These are phyloP conservation scores for Triticum dicoccoides DNA, from an alignment of 176 grass and related monocot genomes.

Conservation along the genomic window DNA sequence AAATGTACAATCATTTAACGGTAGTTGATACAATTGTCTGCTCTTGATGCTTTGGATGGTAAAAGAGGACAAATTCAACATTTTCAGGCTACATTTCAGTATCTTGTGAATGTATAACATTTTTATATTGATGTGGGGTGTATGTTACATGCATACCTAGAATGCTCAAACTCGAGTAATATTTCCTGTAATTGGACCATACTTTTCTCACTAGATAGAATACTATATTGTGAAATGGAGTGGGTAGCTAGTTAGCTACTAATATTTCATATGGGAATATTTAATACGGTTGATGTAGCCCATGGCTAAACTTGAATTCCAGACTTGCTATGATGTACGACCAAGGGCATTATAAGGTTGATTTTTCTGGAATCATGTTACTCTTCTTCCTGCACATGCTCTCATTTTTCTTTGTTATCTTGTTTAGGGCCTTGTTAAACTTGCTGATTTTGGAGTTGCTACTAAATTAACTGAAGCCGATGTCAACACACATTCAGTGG, in stretches of 20 bases:
- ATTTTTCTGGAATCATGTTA: slow-evolving; percentile 12
- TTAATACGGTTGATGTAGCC: not conserved
- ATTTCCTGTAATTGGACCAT: not conserved
- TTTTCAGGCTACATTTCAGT: not conserved
- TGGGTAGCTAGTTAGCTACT: slow-evolving; percentile 3
- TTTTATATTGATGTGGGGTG: not conserved
- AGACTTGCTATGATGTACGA: not conserved
- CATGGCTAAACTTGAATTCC: slow-evolving; percentile 15
- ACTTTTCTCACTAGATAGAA: not conserved
- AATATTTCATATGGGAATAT: not conserved
- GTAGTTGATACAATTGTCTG: not conserved
- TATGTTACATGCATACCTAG: not conserved
- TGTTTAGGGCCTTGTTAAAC: slow-evolving; percentile 95
- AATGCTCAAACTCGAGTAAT: not conserved
- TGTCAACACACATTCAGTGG: slow-evolving; percentile 97
- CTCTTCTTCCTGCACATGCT: not conserved
- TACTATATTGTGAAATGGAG: slow-evolving; percentile 5
- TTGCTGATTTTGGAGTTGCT: slow-evolving; percentile 99
- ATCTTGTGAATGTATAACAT: not conserved
- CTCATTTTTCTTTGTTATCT: slow-evolving; percentile 15
- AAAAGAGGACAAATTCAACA: not conserved
- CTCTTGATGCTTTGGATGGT: slow-evolving; percentile 4
- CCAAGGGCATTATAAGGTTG: not conserved
- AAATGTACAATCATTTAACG: not conserved
- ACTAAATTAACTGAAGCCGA: slow-evolving; percentile 98